These are phyloP conservation scores for Wickerhamomyces canadensis DNA, from an alignment of 805 yeast species.

Conservation along the genomic window DNA sequence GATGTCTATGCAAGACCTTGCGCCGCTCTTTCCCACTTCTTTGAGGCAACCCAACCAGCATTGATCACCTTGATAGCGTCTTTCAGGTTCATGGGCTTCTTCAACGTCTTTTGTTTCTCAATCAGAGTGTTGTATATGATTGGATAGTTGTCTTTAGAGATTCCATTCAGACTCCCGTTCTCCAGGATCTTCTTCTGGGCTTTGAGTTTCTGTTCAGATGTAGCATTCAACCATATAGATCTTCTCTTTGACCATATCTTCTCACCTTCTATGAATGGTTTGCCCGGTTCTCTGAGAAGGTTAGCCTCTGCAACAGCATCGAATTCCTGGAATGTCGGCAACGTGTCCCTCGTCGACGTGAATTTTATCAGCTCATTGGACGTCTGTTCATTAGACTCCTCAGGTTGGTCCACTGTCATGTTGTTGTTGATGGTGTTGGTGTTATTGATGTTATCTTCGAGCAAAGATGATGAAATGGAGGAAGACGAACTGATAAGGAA, in stretches of 20 bases:
- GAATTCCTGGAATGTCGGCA: conserved; percentile 24
- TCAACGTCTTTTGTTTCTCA: conserved; percentile 61
- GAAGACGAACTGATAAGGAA: conserved; percentile 38
- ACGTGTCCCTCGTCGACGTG: conserved; percentile 1
- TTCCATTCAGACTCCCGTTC: conserved; percentile 18
- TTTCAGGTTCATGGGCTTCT: conserved; percentile 63
- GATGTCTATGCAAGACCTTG: conserved; percentile 26
- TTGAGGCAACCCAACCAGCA: conserved; percentile 80
- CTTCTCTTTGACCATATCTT: conserved; percentile 68
- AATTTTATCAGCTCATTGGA: conserved; percentile 6
- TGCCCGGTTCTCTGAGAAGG: conserved; percentile 10
- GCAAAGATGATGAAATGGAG: conserved; percentile 19
- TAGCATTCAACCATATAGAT: conserved; percentile 55
- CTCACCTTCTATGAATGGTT: conserved; percentile 47
- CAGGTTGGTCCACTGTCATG: background rate
- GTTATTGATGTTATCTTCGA: conserved; percentile 22
- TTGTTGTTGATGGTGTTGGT: conserved; percentile 6
- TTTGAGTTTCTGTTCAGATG: conserved; percentile 17
- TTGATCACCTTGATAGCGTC: conserved; percentile 70
- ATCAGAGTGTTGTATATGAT: conserved; percentile 67
- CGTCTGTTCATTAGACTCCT: background rate
- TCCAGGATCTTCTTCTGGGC: conserved; percentile 18
- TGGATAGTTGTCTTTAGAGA: conserved; percentile 47
- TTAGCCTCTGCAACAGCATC: conserved; percentile 27
- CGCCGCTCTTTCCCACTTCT: conserved; percentile 60